Evolutionary conservation across 73 alveolate species (phyloP).

Genomic region (Paramecium octaurelia): DNA sequence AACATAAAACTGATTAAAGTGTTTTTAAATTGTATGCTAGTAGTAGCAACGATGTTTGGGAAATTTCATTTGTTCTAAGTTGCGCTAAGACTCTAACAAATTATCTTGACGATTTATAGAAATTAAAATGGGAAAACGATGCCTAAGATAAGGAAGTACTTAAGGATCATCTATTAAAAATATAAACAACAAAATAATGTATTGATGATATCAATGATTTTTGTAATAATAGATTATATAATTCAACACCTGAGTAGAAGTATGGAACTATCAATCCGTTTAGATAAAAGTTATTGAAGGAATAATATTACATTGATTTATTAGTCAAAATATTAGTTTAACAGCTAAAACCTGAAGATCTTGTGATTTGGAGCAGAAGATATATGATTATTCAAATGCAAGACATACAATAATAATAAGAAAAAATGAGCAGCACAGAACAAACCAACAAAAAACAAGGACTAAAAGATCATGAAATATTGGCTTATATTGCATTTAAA

Average conservation of each 20-base stretch:
- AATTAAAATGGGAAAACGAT: slow-evolving; percentile 4
- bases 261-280: slow-evolving; percentile 53
- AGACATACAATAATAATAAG: neutral
- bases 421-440: neutral
- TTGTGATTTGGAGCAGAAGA: slow-evolving; percentile 15
- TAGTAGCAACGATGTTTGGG: slow-evolving; percentile 62
- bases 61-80: slow-evolving; percentile 41
- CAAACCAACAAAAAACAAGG: neutral
- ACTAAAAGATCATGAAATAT: slow-evolving; percentile 1
- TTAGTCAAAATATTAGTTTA: slow-evolving; percentile 4
- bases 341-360: slow-evolving; percentile 13
- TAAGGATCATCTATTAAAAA: neutral
- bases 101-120: neutral
- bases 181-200: slow-evolving; percentile 13
- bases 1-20: slow-evolving; percentile 49
- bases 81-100: slow-evolving; percentile 39
- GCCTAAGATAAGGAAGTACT: slow-evolving; percentile 16
- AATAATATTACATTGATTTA: slow-evolving; percentile 54
- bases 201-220: slow-evolving; percentile 50
- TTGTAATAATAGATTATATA: slow-evolving; percentile 45
- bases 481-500: slow-evolving; percentile 43
- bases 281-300: slow-evolving; percentile 52
- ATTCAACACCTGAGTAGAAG: slow-evolving; percentile 59
- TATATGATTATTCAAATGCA: neutral
- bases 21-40: slow-evolving; percentile 52